A percentile compares a stretch with the other conserved stretches of the same genome.
These are phyloP conservation scores for Berkeleyomyces basicola DNA, from an alignment of 2,329 filamentous ascomycete species.

Conservation along the genomic window DNA sequence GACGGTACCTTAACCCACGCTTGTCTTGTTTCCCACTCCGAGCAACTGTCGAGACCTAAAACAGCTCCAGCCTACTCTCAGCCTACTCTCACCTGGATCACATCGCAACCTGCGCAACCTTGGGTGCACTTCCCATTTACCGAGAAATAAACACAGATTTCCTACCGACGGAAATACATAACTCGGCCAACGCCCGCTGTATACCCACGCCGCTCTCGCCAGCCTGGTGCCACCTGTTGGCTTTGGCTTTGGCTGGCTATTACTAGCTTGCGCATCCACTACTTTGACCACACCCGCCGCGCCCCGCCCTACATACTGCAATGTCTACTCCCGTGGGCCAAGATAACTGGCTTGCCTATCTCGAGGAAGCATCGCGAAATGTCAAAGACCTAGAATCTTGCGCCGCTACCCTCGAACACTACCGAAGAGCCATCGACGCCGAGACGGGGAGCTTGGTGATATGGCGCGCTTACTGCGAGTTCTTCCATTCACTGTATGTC, in stretches of 20 bases:
- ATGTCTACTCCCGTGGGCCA: constrained; percentile 45
- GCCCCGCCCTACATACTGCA: not conserved
- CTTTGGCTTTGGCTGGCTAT: not conserved
- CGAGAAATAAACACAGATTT: too few species aligned
- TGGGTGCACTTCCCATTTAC: not conserved
- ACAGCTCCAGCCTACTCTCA: not conserved
- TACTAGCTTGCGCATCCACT: not conserved
- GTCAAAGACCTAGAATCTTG: constrained; percentile 48
- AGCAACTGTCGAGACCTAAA: not conserved
- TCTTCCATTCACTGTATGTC: constrained; percentile 53
- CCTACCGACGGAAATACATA: not conserved
- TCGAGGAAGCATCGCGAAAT: constrained; percentile 51
- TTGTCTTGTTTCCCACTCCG: not conserved
- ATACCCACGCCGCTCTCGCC: not conserved
- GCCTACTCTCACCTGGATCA: too few species aligned
- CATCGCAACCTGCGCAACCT: not conserved
- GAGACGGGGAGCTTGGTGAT: constrained; percentile 58
- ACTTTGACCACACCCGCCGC: not conserved
- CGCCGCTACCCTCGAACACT: constrained; percentile 54
- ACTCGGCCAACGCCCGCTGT: not conserved
- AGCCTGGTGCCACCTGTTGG: not conserved
- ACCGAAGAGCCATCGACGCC: constrained; percentile 49
- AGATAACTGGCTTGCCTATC: constrained; percentile 59
- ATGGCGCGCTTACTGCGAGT: constrained; percentile 66
- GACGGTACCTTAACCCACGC: not conserved